Conservation (phyloP, 768 basidiomycete genomes). For the Trametes cubensis region DNA sequence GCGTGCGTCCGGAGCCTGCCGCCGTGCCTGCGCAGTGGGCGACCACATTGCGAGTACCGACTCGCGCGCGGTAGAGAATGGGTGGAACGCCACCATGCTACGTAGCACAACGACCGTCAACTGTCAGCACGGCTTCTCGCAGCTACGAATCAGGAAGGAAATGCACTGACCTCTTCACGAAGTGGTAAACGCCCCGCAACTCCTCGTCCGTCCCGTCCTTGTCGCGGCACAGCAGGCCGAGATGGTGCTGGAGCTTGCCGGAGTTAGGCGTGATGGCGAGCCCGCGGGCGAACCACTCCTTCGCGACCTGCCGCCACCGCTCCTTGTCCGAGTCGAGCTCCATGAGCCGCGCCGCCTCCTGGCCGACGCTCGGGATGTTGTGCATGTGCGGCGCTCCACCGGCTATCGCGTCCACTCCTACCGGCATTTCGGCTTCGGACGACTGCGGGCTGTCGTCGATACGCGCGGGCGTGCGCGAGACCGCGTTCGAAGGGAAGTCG, state of each 20-base stretch:
- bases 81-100: slow-evolving; percentile 91
- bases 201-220: slow-evolving; percentile 87
- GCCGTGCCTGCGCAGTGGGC: slow-evolving; percentile 66
- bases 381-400: slow-evolving; percentile 19
- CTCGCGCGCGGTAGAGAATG: slow-evolving; percentile 87
- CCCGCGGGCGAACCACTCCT: slow-evolving; percentile 91
- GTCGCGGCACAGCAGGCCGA: slow-evolving; percentile 86
- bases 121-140: slow-evolving; percentile 2
- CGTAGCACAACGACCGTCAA: not conserved
- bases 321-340: slow-evolving; percentile 92
- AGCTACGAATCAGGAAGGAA: not conserved
- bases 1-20: slow-evolving; percentile 73
- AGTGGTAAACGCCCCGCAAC: slow-evolving; percentile 87
- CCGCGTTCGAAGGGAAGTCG: slow-evolving; percentile 27
- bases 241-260: slow-evolving; percentile 91
- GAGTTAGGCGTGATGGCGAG: slow-evolving; percentile 90
- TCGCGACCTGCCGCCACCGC: slow-evolving; percentile 84
- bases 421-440: slow-evolving; percentile 28
- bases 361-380: slow-evolving; percentile 70
- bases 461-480: slow-evolving; percentile 30
- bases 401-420: slow-evolving; percentile 19
- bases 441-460: slow-evolving; percentile 35
- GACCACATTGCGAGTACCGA: slow-evolving; percentile 91
- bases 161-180: slow-evolving; percentile 79
- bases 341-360: slow-evolving; percentile 77